These are phyloP conservation scores for Protomyces inouyei DNA, from an alignment of 1,139 yeast species.

Conservation along the genomic window DNA sequence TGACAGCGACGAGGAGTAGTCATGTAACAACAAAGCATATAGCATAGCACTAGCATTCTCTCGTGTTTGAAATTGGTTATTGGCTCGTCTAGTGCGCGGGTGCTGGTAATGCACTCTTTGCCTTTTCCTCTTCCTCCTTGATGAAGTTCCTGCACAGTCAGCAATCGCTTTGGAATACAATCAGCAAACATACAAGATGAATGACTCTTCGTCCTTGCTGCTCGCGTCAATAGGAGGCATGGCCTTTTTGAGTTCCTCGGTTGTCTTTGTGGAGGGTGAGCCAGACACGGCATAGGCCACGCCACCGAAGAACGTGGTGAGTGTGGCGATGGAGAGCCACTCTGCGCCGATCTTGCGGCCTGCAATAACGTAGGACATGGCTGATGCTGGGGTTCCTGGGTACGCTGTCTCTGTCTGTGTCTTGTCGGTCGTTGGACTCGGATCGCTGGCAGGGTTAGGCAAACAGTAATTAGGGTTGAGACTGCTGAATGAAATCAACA, in stretches of 20 bases:
- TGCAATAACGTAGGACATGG: constrained; percentile 26
- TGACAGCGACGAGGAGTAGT: constrained; percentile 16
- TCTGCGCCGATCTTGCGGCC: constrained; percentile 26
- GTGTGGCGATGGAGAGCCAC: constrained; percentile 40
- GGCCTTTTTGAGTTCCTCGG: constrained; percentile 17
- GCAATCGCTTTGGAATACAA: not conserved
- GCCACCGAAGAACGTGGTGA: constrained; percentile 38
- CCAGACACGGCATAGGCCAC: constrained; percentile 37
- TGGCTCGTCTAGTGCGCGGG: constrained; percentile 6
- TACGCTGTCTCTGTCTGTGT: not conserved
- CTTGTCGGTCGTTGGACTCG: not conserved
- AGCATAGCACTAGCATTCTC: not conserved
- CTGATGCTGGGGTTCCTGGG: not conserved
- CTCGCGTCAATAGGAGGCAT: constrained; percentile 23
- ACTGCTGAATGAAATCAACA: not conserved
- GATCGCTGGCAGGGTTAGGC: not conserved
- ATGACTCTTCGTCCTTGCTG: constrained; percentile 24
- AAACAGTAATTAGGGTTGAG: not conserved
- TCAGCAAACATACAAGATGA: constrained; percentile 5
- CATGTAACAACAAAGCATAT: not conserved
- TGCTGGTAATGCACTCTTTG: constrained; percentile 10
- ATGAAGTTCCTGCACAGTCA: constrained; percentile 9
- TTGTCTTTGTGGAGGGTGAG: constrained; percentile 32
- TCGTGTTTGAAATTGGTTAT: not conserved
- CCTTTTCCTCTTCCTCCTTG: constrained; percentile 27